A percentile compares a stretch with the other conserved stretches of the same genome.
Conservation (phyloP, 495 filamentous ascomycete genomes). For the Choiromyces venosus region DNA sequence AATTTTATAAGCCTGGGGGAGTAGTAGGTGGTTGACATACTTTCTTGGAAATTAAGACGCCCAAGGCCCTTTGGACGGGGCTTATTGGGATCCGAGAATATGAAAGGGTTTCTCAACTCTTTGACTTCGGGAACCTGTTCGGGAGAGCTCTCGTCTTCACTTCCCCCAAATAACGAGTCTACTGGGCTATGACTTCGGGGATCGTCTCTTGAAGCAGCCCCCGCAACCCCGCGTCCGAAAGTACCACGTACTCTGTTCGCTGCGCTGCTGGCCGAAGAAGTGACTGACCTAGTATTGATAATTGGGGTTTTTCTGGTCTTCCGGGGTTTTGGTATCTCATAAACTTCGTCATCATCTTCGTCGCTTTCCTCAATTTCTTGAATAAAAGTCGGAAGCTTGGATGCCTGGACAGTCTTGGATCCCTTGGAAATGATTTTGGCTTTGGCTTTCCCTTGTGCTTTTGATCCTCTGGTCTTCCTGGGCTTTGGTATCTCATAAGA, state of each 20-base stretch:
- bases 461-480: too few species aligned
- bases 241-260: neutral
- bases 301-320: neutral
- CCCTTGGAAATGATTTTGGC: neutral
- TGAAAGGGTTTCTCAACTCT: neutral
- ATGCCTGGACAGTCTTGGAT: neutral
- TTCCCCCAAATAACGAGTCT: neutral
- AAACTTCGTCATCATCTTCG: neutral
- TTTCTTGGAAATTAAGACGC: neutral
- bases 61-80: neutral
- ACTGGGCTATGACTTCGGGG: neutral
- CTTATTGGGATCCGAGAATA: neutral
- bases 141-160: neutral
- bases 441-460: neutral
- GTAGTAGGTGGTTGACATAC: neutral
- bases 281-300: neutral
- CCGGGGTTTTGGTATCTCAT: neutral
- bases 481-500: too few species aligned
- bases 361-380: neutral
- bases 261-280: neutral
- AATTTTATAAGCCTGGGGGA: neutral
- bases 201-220: neutral
- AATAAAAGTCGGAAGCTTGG: neutral
- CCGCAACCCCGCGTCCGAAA: neutral
- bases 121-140: neutral